These are phyloP conservation scores for Yamadazyma conglobata DNA, from an alignment of 1,139 yeast genomes.

Conservation along the genomic window DNA sequence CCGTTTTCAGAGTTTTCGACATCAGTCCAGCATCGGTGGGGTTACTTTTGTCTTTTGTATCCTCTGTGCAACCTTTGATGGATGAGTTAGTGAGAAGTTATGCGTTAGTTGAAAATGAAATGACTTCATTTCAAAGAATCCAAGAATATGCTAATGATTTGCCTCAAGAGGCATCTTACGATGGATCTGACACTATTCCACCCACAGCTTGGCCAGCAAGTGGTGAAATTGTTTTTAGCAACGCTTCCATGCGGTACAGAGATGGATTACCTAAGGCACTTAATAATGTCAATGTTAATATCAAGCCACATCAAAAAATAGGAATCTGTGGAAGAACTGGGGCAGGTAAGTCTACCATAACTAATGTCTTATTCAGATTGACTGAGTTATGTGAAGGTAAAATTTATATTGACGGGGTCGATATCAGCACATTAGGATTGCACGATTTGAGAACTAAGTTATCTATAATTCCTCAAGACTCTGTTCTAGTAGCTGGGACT, in stretches of 20 bases:
- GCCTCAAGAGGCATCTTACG: conserved; percentile 40
- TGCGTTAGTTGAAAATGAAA: conserved; percentile 74
- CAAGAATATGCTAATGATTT: conserved; percentile 57
- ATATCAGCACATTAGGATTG: conserved; percentile 43
- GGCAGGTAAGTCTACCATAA: conserved; percentile 72
- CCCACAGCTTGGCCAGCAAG: conserved; percentile 42
- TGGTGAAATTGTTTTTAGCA: conserved; percentile 51
- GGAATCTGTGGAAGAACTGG: conserved; percentile 83
- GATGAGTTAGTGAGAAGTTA: conserved; percentile 48
- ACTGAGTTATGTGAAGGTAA: conserved; percentile 53
- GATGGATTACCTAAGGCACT: conserved; percentile 73
- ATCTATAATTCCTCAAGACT: conserved; percentile 46
- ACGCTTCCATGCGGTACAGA: conserved; percentile 67
- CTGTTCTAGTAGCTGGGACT: conserved; percentile 39
- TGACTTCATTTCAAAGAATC: conserved; percentile 85
- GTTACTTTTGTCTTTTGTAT: conserved; percentile 59
- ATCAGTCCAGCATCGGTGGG: conserved; percentile 69
- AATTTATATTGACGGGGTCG: conserved; percentile 57
- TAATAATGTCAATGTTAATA: conserved; percentile 45
- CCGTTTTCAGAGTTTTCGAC: conserved; percentile 60
- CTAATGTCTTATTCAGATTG: conserved; percentile 62
- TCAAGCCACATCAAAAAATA: conserved; percentile 56
- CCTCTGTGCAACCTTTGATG: conserved; percentile 47
- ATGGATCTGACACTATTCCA: conserved; percentile 53
- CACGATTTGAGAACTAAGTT: conserved; percentile 30